phyloP scores from a whole-genome alignment of 768 basidiomycete genomes.

The Boletus huronensis region DNA sequence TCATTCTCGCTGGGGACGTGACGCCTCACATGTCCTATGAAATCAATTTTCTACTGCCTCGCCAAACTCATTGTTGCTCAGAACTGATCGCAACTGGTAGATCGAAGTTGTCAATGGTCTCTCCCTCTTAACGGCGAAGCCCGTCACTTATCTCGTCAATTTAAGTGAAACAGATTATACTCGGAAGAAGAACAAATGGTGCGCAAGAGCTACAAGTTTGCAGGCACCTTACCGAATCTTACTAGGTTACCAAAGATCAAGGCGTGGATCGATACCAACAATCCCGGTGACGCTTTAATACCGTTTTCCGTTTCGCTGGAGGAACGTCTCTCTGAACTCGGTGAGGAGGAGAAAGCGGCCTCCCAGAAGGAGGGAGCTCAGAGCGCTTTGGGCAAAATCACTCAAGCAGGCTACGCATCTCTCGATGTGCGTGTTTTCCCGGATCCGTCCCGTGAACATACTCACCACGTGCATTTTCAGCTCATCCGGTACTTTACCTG shows the following conservation, averaged over 20 bases:
- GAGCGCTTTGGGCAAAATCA: conserved; percentile 87
- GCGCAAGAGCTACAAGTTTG: not conserved
- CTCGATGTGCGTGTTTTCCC: conserved; percentile 58
- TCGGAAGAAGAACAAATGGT: conserved; percentile 99
- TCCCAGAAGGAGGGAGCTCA: conserved; percentile 76
- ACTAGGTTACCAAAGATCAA: conserved; percentile 92
- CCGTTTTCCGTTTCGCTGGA: conserved; percentile 97
- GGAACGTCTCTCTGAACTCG: conserved; percentile 71
- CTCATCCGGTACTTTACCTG: conserved; percentile 97
- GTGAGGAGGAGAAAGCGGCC: conserved; percentile 66
- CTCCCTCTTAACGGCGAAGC: conserved; percentile 90
- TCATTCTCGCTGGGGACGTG: conserved; percentile 76
- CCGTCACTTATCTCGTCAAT: conserved; percentile 97
- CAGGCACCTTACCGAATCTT: not conserved
- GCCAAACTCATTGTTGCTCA: not conserved
- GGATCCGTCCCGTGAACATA: not conserved
- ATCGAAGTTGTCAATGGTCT: conserved; percentile 89
- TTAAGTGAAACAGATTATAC: conserved; percentile 91
- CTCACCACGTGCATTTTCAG: conserved; percentile 35
- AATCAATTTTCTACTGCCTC: not conserved
- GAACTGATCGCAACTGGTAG: conserved; percentile 38
- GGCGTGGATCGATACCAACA: conserved; percentile 94
- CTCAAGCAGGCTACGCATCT: conserved; percentile 85
- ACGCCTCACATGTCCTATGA: conserved; percentile 55
- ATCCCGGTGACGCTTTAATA: conserved; percentile 92